A percentile compares a stretch with the other conserved stretches of the same genome.
These are phyloP conservation scores for Avena atlantica DNA, from an alignment of 176 grass and related monocot genomes.

Conservation along the genomic window DNA sequence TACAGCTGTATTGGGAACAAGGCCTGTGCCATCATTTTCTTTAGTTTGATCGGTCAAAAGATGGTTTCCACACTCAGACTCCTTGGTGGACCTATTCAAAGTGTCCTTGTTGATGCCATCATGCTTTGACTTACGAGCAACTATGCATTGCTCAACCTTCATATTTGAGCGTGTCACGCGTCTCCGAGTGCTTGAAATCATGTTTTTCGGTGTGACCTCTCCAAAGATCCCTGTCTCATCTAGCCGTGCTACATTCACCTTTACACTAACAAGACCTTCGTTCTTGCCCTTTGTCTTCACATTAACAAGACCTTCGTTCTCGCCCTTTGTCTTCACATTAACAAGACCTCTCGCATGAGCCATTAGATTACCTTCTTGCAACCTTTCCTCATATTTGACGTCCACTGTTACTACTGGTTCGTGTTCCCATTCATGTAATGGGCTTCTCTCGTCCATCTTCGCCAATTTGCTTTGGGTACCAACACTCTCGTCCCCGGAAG, in stretches of 20 bases:
- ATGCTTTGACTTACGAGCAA: background rate
- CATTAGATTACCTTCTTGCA: background rate
- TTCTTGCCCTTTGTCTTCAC: background rate
- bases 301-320: background rate
- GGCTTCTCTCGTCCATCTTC: slow-evolving; percentile 16
- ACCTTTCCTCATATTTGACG: background rate
- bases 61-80: background rate
- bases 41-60: background rate
- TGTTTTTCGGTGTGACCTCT: background rate
- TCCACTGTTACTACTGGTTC: background rate
- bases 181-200: slow-evolving; percentile 1
- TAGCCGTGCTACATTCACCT: background rate
- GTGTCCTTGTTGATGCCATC: slow-evolving; percentile 9
- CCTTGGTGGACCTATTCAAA: background rate
- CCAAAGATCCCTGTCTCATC: background rate
- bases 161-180: slow-evolving; percentile 12
- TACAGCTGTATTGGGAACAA: background rate
- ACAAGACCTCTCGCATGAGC: background rate
- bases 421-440: background rate
- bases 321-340: background rate
- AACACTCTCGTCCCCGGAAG: slow-evolving; percentile 29
- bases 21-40: background rate
- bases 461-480: slow-evolving; percentile 52
- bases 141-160: background rate
- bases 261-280: background rate